Conservation (phyloP, 2,329 filamentous ascomycete species). For the Pyrenophora teres region DNA sequence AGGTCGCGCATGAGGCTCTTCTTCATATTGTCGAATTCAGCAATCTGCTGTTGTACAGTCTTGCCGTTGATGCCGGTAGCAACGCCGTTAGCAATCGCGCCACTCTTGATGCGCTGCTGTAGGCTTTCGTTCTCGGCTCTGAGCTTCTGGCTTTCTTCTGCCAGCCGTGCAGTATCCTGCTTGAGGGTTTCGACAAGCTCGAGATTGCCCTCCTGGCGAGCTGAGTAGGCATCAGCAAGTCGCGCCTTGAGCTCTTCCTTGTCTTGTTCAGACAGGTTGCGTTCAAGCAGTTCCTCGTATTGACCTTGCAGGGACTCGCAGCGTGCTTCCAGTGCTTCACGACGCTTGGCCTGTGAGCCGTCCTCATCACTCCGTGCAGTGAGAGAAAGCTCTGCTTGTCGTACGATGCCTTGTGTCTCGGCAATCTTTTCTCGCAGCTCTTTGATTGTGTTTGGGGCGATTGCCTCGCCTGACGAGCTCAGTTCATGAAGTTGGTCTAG, state of each 20-base stretch:
- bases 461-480: slow-evolving; percentile 74
- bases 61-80: slow-evolving; percentile 72
- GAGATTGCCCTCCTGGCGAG: slow-evolving; percentile 73
- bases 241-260: slow-evolving; percentile 82
- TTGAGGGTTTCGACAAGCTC: slow-evolving; percentile 78
- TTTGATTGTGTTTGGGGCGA: slow-evolving; percentile 80
- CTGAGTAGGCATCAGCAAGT: slow-evolving; percentile 75
- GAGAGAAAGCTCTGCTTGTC: slow-evolving; percentile 87
- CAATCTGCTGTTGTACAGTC: slow-evolving; percentile 95
- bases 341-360: slow-evolving; percentile 66
- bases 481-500: slow-evolving; percentile 79
- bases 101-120: slow-evolving; percentile 72
- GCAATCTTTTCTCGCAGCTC: slow-evolving; percentile 77
- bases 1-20: slow-evolving; percentile 98
- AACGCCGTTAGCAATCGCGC: slow-evolving; percentile 63
- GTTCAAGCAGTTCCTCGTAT: slow-evolving; percentile 80
- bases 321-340: slow-evolving; percentile 76
- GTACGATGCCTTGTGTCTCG: slow-evolving; percentile 88
- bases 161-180: slow-evolving; percentile 74
- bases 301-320: slow-evolving; percentile 76
- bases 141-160: slow-evolving; percentile 80
- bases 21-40: slow-evolving; percentile 99
- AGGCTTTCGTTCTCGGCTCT: slow-evolving; percentile 80
- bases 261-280: slow-evolving; percentile 77
- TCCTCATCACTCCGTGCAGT: slow-evolving; percentile 70